A percentile compares a stretch with the other conserved stretches of the same genome.
phyloP scores from a whole-genome alignment of 495 filamentous ascomycete species.

The Elasticomyces elasticus region DNA sequence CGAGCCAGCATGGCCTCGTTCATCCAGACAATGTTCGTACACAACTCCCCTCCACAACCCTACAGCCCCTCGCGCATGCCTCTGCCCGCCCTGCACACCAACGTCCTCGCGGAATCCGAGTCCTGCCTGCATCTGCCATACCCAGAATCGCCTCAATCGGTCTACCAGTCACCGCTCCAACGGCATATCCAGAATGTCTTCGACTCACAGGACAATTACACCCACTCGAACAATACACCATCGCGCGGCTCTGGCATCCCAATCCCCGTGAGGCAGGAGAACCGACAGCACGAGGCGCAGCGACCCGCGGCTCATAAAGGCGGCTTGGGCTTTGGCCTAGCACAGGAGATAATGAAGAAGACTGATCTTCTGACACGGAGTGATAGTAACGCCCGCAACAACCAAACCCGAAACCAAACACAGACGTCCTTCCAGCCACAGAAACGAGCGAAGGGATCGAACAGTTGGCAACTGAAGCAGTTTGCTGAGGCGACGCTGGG shows the following conservation, averaged over 20 bases:
- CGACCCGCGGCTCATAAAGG: slow-evolving; percentile 3
- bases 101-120: slow-evolving; percentile 26
- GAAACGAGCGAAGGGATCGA: slow-evolving; percentile 75
- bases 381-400: slow-evolving; percentile 74
- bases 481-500: slow-evolving; percentile 96
- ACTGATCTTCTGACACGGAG: slow-evolving; percentile 34
- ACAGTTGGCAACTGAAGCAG: slow-evolving; percentile 89
- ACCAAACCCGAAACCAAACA: too few relatives aligned
- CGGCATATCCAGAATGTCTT: slow-evolving; percentile 15
- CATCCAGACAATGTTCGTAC: slow-evolving; percentile 62
- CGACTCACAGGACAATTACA: background rate
- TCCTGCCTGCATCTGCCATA: slow-evolving; percentile 24
- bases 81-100: slow-evolving; percentile 29
- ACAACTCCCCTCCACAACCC: slow-evolving; percentile 31
- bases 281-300: slow-evolving; percentile 9
- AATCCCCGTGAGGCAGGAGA: background rate
- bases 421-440: slow-evolving; percentile 81
- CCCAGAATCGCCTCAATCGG: slow-evolving; percentile 11
- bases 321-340: slow-evolving; percentile 10
- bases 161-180: slow-evolving; percentile 21
- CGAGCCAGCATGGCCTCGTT: slow-evolving; percentile 46
- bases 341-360: slow-evolving; percentile 6
- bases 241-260: slow-evolving; percentile 11
- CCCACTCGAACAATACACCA: background rate
- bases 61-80: slow-evolving; percentile 29